Evolutionary conservation across 2,329 filamentous ascomycete species (phyloP).

Genomic region (Colletotrichum tamarilloi): DNA sequence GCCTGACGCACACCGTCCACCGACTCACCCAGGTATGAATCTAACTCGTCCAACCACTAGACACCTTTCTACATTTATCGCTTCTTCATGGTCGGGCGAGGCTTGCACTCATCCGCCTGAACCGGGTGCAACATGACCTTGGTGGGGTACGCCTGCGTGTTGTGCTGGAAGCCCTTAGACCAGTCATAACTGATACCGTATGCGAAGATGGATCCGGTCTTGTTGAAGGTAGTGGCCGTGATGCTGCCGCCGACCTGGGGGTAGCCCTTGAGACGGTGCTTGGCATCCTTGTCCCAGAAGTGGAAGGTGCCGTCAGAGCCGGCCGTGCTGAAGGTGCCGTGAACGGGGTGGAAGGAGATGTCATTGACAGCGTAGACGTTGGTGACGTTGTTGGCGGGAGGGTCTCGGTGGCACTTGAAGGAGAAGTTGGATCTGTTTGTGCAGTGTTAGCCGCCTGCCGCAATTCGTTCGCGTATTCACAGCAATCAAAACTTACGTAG

Average conservation of each 20-base stretch:
- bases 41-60: background rate
- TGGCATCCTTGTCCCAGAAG: constrained; percentile 95
- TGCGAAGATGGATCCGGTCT: constrained; percentile 84
- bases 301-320: constrained; percentile 97
- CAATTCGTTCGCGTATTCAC: background rate
- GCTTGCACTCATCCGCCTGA: constrained; percentile 70
- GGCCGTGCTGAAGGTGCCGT: constrained; percentile 98
- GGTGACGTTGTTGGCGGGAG: constrained; percentile 77
- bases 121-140: constrained; percentile 91
- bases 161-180: constrained; percentile 93
- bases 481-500: constrained; percentile 61
- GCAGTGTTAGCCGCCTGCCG: constrained; percentile 19
- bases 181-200: constrained; percentile 97
- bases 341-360: constrained; percentile 95
- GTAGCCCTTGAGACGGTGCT: constrained; percentile 90
- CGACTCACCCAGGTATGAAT: background rate
- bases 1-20: background rate
- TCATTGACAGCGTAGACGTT: constrained; percentile 97
- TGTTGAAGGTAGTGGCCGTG: constrained; percentile 91
- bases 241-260: constrained; percentile 88
- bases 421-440: constrained; percentile 85
- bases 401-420: constrained; percentile 97
- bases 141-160: constrained; percentile 78
- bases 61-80: constrained; percentile 51
- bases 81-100: constrained; percentile 69